Evolutionary conservation across 768 basidiomycete genomes (phyloP).

Genomic region (Gloeophyllum trabeum): DNA sequence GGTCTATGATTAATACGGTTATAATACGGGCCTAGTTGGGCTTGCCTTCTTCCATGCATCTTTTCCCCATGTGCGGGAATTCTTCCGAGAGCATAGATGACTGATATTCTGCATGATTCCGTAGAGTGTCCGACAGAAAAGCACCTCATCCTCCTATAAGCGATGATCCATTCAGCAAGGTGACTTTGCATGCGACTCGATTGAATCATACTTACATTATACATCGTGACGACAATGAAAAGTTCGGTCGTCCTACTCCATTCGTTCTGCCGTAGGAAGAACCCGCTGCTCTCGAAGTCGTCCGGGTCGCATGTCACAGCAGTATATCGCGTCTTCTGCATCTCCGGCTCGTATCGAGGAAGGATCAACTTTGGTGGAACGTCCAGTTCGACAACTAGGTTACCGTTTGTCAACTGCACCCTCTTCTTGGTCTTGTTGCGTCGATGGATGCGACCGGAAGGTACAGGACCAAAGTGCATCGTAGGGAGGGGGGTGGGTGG

Average conservation of each 20-base stretch:
- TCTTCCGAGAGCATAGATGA: conserved; percentile 74
- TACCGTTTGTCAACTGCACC: conserved; percentile 78
- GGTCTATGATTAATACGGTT: neutral
- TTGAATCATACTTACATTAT: conserved; percentile 53
- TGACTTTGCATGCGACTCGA: neutral
- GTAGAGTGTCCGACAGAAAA: conserved; percentile 89
- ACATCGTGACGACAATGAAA: conserved; percentile 95
- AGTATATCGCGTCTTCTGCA: conserved; percentile 66
- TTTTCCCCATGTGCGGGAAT: conserved; percentile 90
- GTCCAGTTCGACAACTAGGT: conserved; percentile 74
- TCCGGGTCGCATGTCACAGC: conserved; percentile 93
- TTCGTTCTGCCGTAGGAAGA: conserved; percentile 78
- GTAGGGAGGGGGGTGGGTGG: conserved; percentile 36
- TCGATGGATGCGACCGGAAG: conserved; percentile 64
- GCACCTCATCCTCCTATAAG: conserved; percentile 70
- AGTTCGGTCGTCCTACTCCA: conserved; percentile 75
- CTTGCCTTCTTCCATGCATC: conserved; percentile 92
- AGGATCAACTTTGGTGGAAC: conserved; percentile 81
- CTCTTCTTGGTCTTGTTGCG: conserved; percentile 68
- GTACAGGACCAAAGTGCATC: conserved; percentile 86
- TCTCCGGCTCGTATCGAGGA: conserved; percentile 61
- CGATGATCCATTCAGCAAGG: conserved; percentile 1
- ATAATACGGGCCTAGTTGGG: neutral
- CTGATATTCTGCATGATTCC: conserved; percentile 89
- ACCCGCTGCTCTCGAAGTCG: conserved; percentile 76